phyloP scores from a whole-genome alignment of 768 basidiomycete species.

The Phlegmacium glaucopus region DNA sequence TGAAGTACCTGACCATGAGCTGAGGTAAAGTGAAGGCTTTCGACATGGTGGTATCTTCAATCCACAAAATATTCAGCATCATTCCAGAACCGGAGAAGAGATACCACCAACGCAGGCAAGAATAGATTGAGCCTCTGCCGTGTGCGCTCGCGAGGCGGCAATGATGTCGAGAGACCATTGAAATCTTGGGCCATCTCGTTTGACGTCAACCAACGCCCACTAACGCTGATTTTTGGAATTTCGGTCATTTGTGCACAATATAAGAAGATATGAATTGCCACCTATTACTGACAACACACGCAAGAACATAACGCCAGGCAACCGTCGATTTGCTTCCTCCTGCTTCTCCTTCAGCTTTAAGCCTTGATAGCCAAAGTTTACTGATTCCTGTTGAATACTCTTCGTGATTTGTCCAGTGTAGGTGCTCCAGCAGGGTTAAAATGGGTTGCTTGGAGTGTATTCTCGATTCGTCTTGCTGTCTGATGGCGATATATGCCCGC shows the following conservation, averaged over 20 bases:
- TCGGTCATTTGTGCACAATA: conserved; percentile 5
- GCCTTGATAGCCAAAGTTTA: conserved; percentile 54
- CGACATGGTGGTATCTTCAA: conserved; percentile 68
- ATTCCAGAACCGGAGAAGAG: neutral
- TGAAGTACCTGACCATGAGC: conserved; percentile 45
- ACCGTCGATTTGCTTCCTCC: conserved; percentile 42
- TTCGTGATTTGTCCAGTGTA: conserved; percentile 69
- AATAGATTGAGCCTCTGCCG: conserved; percentile 48
- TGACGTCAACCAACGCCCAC: conserved; percentile 66
- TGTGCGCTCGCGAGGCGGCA: conserved; percentile 1
- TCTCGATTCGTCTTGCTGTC: neutral
- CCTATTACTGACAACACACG: conserved; percentile 76
- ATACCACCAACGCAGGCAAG: conserved; percentile 52
- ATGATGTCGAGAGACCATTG: conserved; percentile 39
- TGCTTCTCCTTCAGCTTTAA: conserved; percentile 37
- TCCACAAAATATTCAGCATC: neutral
- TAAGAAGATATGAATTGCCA: conserved; percentile 12
- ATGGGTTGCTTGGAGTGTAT: conserved; percentile 9
- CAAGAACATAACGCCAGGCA: conserved; percentile 63
- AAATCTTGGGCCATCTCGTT: conserved; percentile 73
- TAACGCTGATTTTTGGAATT: conserved; percentile 47
- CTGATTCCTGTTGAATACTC: conserved; percentile 71
- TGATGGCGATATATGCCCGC: conserved; percentile 49
- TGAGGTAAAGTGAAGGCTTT: conserved; percentile 66
- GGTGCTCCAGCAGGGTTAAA: conserved; percentile 31